Percentiles rank a stretch among this genome's conserved stretches.
phyloP scores from a whole-genome alignment of 306 rosid genomes.

The Cucumis cinereus region DNA sequence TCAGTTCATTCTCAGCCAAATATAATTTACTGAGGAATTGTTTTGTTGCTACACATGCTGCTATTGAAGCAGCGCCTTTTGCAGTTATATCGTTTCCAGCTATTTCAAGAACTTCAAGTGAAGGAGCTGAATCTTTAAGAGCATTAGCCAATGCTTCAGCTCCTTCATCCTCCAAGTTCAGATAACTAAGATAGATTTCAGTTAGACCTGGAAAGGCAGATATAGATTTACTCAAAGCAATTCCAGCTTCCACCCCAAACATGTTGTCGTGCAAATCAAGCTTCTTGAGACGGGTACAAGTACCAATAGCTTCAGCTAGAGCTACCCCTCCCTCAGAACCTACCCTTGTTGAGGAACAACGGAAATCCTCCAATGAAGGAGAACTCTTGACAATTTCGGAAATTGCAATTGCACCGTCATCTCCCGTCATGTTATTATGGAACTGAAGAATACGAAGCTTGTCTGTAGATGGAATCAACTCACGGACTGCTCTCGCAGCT shows the following conservation, averaged over 20 bases:
- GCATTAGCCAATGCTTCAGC: constrained; percentile 38
- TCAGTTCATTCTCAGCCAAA: constrained; percentile 53
- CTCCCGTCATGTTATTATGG: constrained; percentile 40
- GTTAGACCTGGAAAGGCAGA: constrained; percentile 34
- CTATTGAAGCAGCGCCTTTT: constrained; percentile 35
- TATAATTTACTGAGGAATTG: constrained; percentile 40
- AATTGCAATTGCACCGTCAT: constrained; percentile 45
- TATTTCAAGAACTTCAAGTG: constrained; percentile 48
- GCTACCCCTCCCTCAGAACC: constrained; percentile 51
- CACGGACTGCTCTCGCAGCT: constrained; percentile 57
- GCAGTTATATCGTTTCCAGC: constrained; percentile 54
- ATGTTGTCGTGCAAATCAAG: constrained; percentile 60
- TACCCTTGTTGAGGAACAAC: constrained; percentile 60
- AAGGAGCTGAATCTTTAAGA: constrained; percentile 50
- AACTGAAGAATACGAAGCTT: constrained; percentile 60
- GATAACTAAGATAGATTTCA: constrained; percentile 49
- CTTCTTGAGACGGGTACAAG: constrained; percentile 36
- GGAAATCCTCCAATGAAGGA: constrained; percentile 46
- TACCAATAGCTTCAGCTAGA: constrained; percentile 46
- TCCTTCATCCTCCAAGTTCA: constrained; percentile 60
- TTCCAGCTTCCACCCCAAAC: constrained; percentile 60
- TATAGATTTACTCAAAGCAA: constrained; percentile 44
- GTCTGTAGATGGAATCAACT: constrained; percentile 55
- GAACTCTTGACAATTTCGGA: constrained; percentile 40
- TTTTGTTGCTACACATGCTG: constrained; percentile 43